These are phyloP conservation scores for Lasiodiplodia theobromae DNA, from an alignment of 2,329 filamentous ascomycete genomes.

Conservation along the genomic window DNA sequence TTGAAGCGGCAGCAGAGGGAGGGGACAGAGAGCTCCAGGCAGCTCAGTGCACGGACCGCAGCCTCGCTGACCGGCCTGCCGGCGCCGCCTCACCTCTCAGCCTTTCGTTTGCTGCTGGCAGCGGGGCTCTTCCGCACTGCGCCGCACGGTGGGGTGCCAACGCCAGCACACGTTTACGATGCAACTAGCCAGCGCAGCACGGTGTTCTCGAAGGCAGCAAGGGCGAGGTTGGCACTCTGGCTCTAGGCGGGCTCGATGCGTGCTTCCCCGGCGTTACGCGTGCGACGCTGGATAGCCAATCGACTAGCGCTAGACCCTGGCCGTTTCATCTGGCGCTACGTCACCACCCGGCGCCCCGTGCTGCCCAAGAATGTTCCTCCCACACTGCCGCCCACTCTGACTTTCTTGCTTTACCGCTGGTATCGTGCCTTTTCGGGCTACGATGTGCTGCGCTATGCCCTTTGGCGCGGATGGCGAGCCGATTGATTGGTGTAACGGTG, in stretches of 20 bases:
- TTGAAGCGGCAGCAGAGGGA: conserved; percentile 15
- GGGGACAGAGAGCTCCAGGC: conserved; percentile 18
- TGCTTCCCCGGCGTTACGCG: conserved; percentile 18
- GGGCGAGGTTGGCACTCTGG: background rate
- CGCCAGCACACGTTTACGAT: background rate
- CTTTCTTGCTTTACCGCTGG: background rate
- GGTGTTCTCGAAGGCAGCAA: conserved; percentile 6
- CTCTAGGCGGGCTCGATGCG: background rate
- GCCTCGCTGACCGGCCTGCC: conserved; percentile 13
- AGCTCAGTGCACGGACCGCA: background rate
- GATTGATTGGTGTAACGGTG: conserved; percentile 14
- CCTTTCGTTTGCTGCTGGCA: background rate
- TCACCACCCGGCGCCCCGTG: conserved; percentile 24
- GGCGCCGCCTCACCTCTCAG: conserved; percentile 16
- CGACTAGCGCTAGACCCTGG: conserved; percentile 12
- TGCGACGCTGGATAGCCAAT: conserved; percentile 16
- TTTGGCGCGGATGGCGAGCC: background rate
- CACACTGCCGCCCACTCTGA: background rate
- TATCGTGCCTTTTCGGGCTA: background rate
- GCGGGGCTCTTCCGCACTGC: background rate
- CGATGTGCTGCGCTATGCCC: conserved; percentile 8
- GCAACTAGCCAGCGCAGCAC: conserved; percentile 16
- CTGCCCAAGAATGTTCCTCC: background rate
- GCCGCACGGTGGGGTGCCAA: conserved; percentile 1
- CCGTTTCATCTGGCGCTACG: conserved; percentile 25